Evolutionary conservation across 2,329 filamentous ascomycete genomes (phyloP), one percentile per base, ranked within the genome.

Genomic region (Colletotrichum lini): DNA sequence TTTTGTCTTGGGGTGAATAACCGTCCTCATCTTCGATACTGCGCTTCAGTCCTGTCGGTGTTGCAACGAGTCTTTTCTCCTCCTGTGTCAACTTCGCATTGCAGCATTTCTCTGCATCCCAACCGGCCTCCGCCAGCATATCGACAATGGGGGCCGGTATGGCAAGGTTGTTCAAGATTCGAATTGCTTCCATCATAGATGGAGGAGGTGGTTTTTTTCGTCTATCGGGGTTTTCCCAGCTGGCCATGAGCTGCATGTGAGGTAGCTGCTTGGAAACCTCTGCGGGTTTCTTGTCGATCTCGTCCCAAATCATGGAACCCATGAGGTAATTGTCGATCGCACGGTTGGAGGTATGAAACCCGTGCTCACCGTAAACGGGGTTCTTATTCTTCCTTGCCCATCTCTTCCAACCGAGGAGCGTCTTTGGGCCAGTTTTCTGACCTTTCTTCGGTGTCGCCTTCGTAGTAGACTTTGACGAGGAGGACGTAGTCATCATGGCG

Each of bases 81-180:
- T 49, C 21, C n/a, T 4, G 50, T 23, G 21, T 1, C 42, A 68
- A 40, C 42, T 18, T 30, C 23, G 65, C 58, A 23, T 68, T 53
- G 35, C 65, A 63, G 23, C 65, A 68, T 30, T 50, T 64, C 7
- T 21, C 21, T 15, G 65, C 65, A 35, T 68, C 52, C 58, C 50
- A 68, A 15, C 65, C 65, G 13, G 50, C 50, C 8, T 23, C 15
- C 2, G 30, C 42, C 16, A 68, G 52, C 26, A 50, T 35, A 8
- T 42, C 15, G 23, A 57, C 52, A 16, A 56, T 35, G 1, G 16
- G 15, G 15, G 16, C 15, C 2, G 65, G 65, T 7, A 68, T 42
- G 1, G 15, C 40, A 12, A 50, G 42, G 16, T 23, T 13, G 21
- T 56, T 68, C 12, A 64, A 44, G 16, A 63, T 53, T 21, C 65